Evolutionary conservation across 176 grass and related monocot species (phyloP).

Genomic region (Pontederia crassipes): DNA sequence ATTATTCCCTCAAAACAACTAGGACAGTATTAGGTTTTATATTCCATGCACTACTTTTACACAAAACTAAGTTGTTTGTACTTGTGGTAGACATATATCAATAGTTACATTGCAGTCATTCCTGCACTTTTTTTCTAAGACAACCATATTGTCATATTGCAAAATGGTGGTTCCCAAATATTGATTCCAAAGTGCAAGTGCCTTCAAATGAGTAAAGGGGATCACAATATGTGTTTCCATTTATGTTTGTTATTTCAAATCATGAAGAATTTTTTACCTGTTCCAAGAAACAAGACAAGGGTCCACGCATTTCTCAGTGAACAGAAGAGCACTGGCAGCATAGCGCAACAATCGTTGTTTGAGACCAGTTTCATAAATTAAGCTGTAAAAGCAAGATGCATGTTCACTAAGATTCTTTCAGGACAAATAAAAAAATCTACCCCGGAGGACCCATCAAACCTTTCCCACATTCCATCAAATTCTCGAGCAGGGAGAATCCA

Average conservation of each 20-base stretch:
- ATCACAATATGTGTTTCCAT: no score
- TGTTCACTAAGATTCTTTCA: slow-evolving; percentile 15
- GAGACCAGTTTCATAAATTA: slow-evolving; percentile 95
- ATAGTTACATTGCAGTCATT: no score
- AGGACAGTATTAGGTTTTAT: no score
- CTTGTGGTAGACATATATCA: no score
- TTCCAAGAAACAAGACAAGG: slow-evolving; percentile 97
- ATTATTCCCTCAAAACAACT: no score
- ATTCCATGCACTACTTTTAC: no score
- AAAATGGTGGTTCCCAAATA: no score
- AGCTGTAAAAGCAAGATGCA: slow-evolving; percentile 39
- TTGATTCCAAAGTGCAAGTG: no score
- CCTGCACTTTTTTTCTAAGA: no score
- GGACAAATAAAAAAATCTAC: slow-evolving; percentile 10
- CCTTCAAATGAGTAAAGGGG: no score
- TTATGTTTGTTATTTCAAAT: background rate
- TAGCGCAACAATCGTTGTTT: slow-evolving; percentile 92
- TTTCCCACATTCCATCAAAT: slow-evolving; percentile 99
- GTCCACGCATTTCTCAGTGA: slow-evolving; percentile 88
- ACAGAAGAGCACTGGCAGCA: slow-evolving; percentile 91
- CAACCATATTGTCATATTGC: no score
- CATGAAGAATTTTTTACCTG: slow-evolving; percentile 31
- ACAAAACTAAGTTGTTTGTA: no score
- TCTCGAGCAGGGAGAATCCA: slow-evolving; percentile 87
- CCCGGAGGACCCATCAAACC: slow-evolving; percentile 28